Evolutionary conservation across 306 rosid genomes (phyloP).

Genomic region (Datisca glomerata): DNA sequence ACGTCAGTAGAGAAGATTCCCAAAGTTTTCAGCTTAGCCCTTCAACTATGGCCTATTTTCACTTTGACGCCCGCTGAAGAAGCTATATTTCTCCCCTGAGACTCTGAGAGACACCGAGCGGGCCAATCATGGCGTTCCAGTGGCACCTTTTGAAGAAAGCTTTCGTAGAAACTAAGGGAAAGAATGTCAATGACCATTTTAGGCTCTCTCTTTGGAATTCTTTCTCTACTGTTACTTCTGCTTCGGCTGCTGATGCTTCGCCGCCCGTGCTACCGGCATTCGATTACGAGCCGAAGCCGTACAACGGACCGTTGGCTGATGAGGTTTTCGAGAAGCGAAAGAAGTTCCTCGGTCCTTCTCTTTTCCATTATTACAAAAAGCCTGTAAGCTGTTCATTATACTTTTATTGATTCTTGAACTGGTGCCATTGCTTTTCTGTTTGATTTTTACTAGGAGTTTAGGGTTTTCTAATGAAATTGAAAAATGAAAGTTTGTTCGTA

Average conservation of each 20-base stretch:
- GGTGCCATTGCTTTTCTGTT: background rate
- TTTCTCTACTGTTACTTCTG: constrained; percentile 13
- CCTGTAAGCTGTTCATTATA: constrained; percentile 40
- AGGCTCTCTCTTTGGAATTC: constrained; percentile 5
- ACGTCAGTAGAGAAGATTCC: too few species aligned
- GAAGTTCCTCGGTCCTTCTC: constrained; percentile 76
- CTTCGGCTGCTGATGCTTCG: constrained; percentile 3
- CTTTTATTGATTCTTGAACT: background rate
- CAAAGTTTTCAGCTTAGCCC: too few species aligned
- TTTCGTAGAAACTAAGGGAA: constrained; percentile 13
- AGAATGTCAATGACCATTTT: constrained; percentile 2
- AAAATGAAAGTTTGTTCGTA: background rate
- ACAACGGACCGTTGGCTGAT: constrained; percentile 55
- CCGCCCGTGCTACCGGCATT: constrained; percentile 53
- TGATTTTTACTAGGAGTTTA: background rate
- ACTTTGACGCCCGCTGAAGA: too few species aligned
- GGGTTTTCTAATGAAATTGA: background rate
- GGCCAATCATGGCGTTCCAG: constrained; percentile 49
- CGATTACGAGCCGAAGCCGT: constrained; percentile 49
- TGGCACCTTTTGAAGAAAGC: constrained; percentile 37
- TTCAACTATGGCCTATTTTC: too few species aligned
- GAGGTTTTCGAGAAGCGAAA: constrained; percentile 61
- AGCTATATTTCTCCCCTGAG: too few species aligned
- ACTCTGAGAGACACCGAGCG: too few species aligned
- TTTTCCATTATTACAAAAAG: constrained; percentile 68